Percentiles rank a stretch among this genome's conserved stretches.
These are phyloP conservation scores for Paspalum vaginatum DNA, from an alignment of 176 grass and related monocot species.

Conservation along the genomic window DNA sequence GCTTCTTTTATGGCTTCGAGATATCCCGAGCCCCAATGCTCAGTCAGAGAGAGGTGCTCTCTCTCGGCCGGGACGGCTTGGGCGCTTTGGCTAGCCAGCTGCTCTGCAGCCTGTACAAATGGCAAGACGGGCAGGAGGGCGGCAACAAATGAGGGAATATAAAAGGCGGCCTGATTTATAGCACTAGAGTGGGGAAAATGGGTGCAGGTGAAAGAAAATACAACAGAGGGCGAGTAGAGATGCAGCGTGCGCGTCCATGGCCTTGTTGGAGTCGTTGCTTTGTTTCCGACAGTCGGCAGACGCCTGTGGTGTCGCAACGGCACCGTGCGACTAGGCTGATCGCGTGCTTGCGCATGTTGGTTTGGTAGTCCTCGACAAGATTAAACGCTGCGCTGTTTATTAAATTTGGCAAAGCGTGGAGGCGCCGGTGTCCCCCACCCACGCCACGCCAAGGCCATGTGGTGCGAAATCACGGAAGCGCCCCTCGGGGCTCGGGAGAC, in stretches of 20 bases:
- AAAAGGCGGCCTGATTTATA: background rate
- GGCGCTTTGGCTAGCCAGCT: background rate
- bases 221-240: background rate
- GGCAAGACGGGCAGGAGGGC: constrained; percentile 25
- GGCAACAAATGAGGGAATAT: too few relatives aligned
- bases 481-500: constrained; percentile 4
- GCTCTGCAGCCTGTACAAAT: constrained; percentile 32
- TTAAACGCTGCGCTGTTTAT: too few relatives aligned
- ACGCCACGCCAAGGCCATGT: too few relatives aligned
- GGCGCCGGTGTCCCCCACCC: too few relatives aligned
- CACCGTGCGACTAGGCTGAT: background rate
- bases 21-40: constrained; percentile 45
- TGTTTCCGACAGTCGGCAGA: background rate
- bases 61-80: background rate
- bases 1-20: constrained; percentile 67
- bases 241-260: background rate
- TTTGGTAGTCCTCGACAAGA: too few relatives aligned
- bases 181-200: too few relatives aligned
- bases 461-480: constrained; percentile 34
- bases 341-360: too few relatives aligned
- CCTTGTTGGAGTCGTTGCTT: constrained; percentile 1
- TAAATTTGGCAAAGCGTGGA: too few relatives aligned
- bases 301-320: background rate
- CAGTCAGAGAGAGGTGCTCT: background rate
- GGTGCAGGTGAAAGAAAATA: background rate